These are phyloP conservation scores for Aphanomyces invadans DNA, from an alignment of 352 stramenopile species.

Conservation along the genomic window DNA sequence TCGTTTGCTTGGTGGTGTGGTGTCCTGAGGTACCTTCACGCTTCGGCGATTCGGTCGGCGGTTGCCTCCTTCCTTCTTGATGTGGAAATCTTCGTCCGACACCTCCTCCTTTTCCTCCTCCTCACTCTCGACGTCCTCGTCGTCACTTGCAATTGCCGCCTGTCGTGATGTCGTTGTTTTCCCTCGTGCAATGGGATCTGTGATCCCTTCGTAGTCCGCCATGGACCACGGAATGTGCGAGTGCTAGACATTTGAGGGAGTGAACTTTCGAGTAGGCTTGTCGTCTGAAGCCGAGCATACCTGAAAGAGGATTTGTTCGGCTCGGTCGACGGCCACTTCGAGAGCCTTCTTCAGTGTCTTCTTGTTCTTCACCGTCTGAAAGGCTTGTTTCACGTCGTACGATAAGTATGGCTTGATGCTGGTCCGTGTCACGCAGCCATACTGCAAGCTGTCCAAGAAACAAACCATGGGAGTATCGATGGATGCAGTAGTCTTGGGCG, in stretches of 20 bases:
- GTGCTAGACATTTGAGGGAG: too few relatives aligned
- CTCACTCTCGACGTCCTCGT: neutral
- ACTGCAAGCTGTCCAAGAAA: constrained; percentile 20
- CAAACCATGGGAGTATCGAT: constrained; percentile 5
- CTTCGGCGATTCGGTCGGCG: too few relatives aligned
- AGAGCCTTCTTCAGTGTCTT: neutral
- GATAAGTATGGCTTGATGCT: constrained; percentile 10
- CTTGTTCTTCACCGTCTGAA: constrained; percentile 11
- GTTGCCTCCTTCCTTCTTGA: too few relatives aligned
- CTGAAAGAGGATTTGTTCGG: neutral
- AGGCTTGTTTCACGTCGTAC: neutral
- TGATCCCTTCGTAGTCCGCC: constrained; percentile 5
- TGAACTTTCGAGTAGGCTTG: too few relatives aligned
- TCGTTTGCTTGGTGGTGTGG: neutral
- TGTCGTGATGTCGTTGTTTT: neutral
- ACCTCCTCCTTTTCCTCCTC: neutral
- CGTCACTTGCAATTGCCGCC: neutral
- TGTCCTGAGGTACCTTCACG: too few relatives aligned
- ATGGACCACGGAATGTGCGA: neutral
- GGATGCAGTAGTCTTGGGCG: neutral
- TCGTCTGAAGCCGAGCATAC: neutral
- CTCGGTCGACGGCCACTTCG: neutral
- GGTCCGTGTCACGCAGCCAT: neutral
- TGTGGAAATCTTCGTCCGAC: neutral
- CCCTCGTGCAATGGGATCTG: neutral